Base-by-base conservation (phyloP, 2,329 filamentous ascomycete genomes). In the Aureobasidium mangrovei region DNA sequence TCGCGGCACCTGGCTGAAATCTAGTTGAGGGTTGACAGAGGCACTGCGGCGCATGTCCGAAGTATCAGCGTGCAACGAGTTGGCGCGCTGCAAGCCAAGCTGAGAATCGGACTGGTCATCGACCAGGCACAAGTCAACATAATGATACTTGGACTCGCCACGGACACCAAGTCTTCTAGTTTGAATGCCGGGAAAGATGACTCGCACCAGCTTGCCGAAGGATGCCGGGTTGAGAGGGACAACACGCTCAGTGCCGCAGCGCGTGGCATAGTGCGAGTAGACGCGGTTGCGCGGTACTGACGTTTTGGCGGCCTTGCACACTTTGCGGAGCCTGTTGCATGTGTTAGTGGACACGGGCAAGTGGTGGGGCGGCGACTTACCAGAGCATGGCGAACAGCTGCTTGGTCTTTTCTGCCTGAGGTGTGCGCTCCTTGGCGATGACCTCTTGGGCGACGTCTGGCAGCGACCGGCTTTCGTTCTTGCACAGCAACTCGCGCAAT, bases 61-160 rank as follows among this genome's bases (percentile, higher is more conserved):
- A 10, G 61, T 59, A 29, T 59, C 58, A 18, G 53, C 26, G 18
- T 53, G 52, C 43, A 44, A 43, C 48, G 45, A 54, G 58, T 54
- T 47, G 26, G 49, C 39, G 39, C 59, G 60, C 55, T 59, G 58
- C 52, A 60, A 60, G 33, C 59, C 53, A 31, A 53, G 40, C 53
- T 60, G 53, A 40, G 43, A 26, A 31, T 63, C 63, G 27, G 62
- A 53, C 38, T 60, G 60, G 48, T 77, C 76, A 56, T 76, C 74
- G 55, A 72, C 71, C 33, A 77, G 72, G 38, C 73, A 74, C 36
- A 79, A 69, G 60, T 79, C 76, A 46, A 78, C 77, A 64, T 98
- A 98, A 70, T 98, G 93, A 69, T 98, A 98, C 68, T 98, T 98
- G 10, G 93, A 98, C 72, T 97, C 91, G 60, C 93, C 93, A 52